A percentile compares a stretch with the other conserved stretches of the same genome.
Conservation (phyloP, 2,329 filamentous ascomycete species). For the Huntiella savannae region DNA sequence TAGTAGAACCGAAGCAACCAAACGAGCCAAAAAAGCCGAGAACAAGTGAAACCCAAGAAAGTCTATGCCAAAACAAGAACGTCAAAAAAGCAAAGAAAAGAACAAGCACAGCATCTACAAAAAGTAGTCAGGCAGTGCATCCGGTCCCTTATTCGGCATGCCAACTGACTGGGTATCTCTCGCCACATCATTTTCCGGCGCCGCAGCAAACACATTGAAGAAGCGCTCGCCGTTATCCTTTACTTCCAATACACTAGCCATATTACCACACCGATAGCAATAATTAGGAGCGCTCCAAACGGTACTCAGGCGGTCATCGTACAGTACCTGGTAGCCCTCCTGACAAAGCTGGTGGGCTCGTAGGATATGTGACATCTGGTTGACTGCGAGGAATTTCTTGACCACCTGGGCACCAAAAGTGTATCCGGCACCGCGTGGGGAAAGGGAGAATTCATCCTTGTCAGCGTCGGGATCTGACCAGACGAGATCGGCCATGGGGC, state of each 20-base stretch:
- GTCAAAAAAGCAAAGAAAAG: slow-evolving; percentile 38
- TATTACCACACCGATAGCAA: slow-evolving; percentile 88
- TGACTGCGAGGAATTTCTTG: slow-evolving; percentile 93
- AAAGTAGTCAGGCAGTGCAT: slow-evolving; percentile 51
- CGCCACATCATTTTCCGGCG: slow-evolving; percentile 83
- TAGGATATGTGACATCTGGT: slow-evolving; percentile 92
- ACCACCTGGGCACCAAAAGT: slow-evolving; percentile 96
- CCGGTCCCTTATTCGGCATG: slow-evolving; percentile 49
- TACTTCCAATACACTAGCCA: slow-evolving; percentile 92
- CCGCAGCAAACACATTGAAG: slow-evolving; percentile 96
- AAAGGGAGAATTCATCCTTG: slow-evolving; percentile 87
- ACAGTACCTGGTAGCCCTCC: slow-evolving; percentile 92
- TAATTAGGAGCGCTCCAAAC: slow-evolving; percentile 98
- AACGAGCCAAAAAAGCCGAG: no score
- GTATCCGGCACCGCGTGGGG: slow-evolving; percentile 83
- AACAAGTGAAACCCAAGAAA: no score
- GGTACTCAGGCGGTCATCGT: slow-evolving; percentile 83
- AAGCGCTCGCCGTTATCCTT: slow-evolving; percentile 81
- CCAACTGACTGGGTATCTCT: slow-evolving; percentile 63
- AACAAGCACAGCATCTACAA: slow-evolving; percentile 47
- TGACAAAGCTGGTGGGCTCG: slow-evolving; percentile 97
- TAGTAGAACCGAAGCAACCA: no score
- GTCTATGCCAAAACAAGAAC: neutral
- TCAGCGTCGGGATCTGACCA: slow-evolving; percentile 98
- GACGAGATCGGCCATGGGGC: slow-evolving; percentile 96